Evolutionary conservation across 352 stramenopile species (phyloP).

Genomic region (Pythium phragmiticola): DNA sequence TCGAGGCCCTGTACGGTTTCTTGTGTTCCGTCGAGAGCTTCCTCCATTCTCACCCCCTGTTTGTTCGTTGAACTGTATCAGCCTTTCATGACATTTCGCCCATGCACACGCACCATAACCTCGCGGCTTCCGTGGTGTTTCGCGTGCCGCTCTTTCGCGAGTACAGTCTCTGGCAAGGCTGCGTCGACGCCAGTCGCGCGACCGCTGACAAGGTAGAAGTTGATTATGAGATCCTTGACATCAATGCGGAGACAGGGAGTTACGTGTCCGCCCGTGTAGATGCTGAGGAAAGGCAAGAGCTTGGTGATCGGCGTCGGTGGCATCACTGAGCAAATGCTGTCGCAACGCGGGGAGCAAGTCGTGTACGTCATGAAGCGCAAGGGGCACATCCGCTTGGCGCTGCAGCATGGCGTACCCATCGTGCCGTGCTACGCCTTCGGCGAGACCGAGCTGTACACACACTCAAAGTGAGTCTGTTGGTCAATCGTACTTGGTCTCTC

Average conservation of each 20-base stretch:
- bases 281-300: slow-evolving; percentile 64
- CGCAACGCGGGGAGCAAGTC: slow-evolving; percentile 61
- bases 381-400: slow-evolving; percentile 72
- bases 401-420: slow-evolving; percentile 74
- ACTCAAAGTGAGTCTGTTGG: slow-evolving; percentile 48
- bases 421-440: slow-evolving; percentile 81
- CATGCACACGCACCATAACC: slow-evolving; percentile 57
- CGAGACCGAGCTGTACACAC: slow-evolving; percentile 82
- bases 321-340: slow-evolving; percentile 84
- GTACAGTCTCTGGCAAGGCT: slow-evolving; percentile 74
- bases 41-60: not conserved
- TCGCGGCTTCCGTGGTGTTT: slow-evolving; percentile 77
- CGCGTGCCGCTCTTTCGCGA: slow-evolving; percentile 74
- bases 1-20: slow-evolving; percentile 42
- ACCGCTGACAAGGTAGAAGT: slow-evolving; percentile 43
- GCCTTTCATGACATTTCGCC: slow-evolving; percentile 73
- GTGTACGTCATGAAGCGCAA: slow-evolving; percentile 84
- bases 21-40: not conserved
- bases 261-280: not conserved
- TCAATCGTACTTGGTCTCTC: not conserved
- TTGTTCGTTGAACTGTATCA: slow-evolving; percentile 13
- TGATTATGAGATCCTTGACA: not conserved
- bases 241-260: not conserved
- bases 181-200: slow-evolving; percentile 63
- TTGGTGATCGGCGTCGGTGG: slow-evolving; percentile 79